phyloP scores from a whole-genome alignment of 2,329 filamentous ascomycete species.

The Xylaria sp. region DNA sequence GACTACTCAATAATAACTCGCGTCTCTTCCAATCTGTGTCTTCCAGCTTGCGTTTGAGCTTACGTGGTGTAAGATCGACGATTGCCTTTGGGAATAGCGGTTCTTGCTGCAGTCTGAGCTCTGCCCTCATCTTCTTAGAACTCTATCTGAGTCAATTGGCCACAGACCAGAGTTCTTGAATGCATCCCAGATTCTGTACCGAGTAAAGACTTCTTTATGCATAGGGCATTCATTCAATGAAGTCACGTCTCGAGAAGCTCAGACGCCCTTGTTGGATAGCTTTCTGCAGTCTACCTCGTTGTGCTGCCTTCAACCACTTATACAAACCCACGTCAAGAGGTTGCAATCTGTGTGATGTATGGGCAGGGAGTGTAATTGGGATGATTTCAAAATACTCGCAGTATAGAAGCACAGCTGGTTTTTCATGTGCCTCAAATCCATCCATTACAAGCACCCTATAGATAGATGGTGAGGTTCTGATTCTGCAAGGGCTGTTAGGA shows the following conservation, averaged over 20 bases:
- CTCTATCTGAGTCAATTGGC: not conserved
- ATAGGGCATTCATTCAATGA: not conserved
- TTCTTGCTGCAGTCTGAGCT: not conserved
- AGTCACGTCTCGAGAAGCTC: not conserved
- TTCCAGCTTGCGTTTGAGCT: not conserved
- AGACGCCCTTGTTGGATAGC: not conserved
- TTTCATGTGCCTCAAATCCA: not conserved
- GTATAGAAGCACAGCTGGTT: not conserved
- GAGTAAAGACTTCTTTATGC: not conserved
- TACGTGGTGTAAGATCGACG: not conserved
- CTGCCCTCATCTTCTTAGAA: not conserved
- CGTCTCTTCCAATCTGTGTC: too few species aligned
- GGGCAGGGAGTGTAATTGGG: not conserved
- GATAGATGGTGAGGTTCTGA: not conserved
- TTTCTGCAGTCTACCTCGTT: not conserved
- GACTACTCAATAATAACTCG: too few species aligned
- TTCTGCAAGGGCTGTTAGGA: not conserved
- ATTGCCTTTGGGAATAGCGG: not conserved
- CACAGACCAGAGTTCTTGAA: not conserved
- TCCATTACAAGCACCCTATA: not conserved
- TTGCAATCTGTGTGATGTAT: not conserved
- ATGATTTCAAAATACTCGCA: not conserved
- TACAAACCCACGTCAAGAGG: not conserved
- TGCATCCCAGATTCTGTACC: not conserved
- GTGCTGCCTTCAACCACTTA: not conserved